Conservation (phyloP, 148 eudicot genomes). For the Fagopyrum homotropicum region DNA sequence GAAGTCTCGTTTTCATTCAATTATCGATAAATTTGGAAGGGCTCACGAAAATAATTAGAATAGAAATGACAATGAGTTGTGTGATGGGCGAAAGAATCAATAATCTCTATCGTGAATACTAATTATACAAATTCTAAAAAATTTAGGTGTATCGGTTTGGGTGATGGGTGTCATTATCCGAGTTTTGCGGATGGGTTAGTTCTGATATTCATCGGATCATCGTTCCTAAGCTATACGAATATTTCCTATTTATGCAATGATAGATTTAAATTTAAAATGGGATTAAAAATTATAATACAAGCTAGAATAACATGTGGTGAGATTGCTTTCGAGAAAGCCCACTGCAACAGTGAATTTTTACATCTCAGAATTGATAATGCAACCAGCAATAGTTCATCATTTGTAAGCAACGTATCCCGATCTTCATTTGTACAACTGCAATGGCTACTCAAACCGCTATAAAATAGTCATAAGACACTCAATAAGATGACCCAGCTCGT, state of each 20-base stretch:
- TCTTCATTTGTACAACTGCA: slow-evolving; percentile 3
- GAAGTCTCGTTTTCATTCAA: neutral
- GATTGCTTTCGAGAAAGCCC: neutral
- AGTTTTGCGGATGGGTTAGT: too few relatives aligned
- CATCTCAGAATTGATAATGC: slow-evolving; percentile 2
- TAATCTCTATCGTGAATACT: too few relatives aligned
- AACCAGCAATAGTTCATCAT: neutral
- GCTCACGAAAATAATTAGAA: neutral
- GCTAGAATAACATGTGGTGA: neutral
- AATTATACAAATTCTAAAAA: too few relatives aligned
- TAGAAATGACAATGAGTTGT: too few relatives aligned
- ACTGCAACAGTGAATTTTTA: neutral
- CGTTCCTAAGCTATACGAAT: neutral
- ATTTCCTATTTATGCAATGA: neutral
- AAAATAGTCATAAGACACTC: neutral
- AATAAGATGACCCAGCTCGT: neutral
- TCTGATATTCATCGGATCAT: too few relatives aligned
- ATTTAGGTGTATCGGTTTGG: too few relatives aligned
- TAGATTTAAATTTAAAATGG: neutral
- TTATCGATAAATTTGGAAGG: neutral
- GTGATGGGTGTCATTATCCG: too few relatives aligned
- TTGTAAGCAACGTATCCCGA: neutral
- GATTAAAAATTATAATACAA: neutral
- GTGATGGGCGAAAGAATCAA: too few relatives aligned
- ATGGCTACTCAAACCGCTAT: neutral